Conservation (phyloP, 78 protist species). For the Cyanophora paradoxa region DNA sequence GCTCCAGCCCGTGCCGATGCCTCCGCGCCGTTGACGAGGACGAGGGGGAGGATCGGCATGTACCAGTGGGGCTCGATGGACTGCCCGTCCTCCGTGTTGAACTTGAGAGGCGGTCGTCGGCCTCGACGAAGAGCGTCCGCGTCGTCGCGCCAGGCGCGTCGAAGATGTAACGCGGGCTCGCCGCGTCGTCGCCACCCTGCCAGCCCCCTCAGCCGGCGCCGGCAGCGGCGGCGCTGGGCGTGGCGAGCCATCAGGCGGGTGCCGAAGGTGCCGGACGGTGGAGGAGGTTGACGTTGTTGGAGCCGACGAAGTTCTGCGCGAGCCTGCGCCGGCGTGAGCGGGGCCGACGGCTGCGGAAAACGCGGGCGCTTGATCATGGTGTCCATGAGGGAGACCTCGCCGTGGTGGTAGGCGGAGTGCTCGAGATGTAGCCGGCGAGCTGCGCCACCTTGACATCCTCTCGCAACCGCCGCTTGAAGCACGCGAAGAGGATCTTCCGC, state of each 20-base stretch:
- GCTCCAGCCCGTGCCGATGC: constrained; percentile 94
- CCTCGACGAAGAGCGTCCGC: constrained; percentile 64
- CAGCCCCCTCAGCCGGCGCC: background rate
- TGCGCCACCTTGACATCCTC: constrained; percentile 96
- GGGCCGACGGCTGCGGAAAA: too few relatives aligned
- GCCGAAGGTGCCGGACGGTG: constrained; percentile 94
- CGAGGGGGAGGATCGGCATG: constrained; percentile 94
- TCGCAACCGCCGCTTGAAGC: constrained; percentile 93
- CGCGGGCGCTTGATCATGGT: constrained; percentile 62
- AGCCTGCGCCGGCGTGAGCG: background rate
- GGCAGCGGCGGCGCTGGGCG: background rate
- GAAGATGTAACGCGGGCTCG: constrained; percentile 92
- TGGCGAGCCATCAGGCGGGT: constrained; percentile 59
- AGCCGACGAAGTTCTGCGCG: constrained; percentile 83
- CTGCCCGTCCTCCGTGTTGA: constrained; percentile 90
- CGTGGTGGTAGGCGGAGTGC: constrained; percentile 97
- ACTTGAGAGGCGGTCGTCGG: constrained; percentile 86
- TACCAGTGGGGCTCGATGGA: constrained; percentile 89
- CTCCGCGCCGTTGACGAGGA: constrained; percentile 91
- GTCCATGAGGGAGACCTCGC: constrained; percentile 75
- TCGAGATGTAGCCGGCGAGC: constrained; percentile 90
- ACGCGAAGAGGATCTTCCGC: constrained; percentile 89
- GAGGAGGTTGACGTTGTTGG: constrained; percentile 92
- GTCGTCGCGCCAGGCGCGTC: constrained; percentile 77
- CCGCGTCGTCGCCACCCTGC: constrained; percentile 93